These are phyloP conservation scores for Penicillium antarcticum DNA, from an alignment of 495 filamentous ascomycete species.

Conservation along the genomic window DNA sequence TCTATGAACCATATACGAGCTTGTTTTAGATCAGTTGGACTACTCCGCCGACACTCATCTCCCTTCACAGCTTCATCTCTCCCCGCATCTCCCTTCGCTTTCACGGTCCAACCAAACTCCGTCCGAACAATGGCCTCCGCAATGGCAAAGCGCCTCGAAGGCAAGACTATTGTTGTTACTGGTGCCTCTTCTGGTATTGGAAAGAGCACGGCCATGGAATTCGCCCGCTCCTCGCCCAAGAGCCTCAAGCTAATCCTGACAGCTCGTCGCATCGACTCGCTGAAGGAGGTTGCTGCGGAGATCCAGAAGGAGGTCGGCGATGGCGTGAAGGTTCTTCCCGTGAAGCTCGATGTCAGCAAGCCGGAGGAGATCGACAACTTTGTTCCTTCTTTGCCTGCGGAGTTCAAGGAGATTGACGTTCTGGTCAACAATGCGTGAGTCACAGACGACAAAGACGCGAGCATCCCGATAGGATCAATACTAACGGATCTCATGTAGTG, in stretches of 20 bases:
- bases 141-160: slow-evolving; percentile 79
- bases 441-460: not conserved
- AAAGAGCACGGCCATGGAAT: slow-evolving; percentile 79
- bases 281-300: slow-evolving; percentile 72
- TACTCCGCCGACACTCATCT: slow-evolving; percentile 18
- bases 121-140: slow-evolving; percentile 66
- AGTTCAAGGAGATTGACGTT: slow-evolving; percentile 84
- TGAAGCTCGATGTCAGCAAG: slow-evolving; percentile 85
- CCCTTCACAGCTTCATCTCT: slow-evolving; percentile 17
- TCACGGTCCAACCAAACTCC: slow-evolving; percentile 18
- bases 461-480: not conserved
- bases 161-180: slow-evolving; percentile 92
- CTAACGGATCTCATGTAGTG: slow-evolving; percentile 44
- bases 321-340: slow-evolving; percentile 75
- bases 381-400: slow-evolving; percentile 68
- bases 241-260: slow-evolving; percentile 83
- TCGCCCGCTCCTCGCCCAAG: slow-evolving; percentile 80
- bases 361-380: slow-evolving; percentile 73
- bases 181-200: slow-evolving; percentile 95
- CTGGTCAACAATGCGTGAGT: slow-evolving; percentile 96
- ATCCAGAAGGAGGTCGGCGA: slow-evolving; percentile 77
- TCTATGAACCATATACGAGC: slow-evolving; percentile 36
- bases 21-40: slow-evolving; percentile 26
- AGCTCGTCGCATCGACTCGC: slow-evolving; percentile 73
- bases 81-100: slow-evolving; percentile 17